Base-by-base conservation (phyloP, 2,329 filamentous ascomycete species). In the Seiridium unicorne region DNA sequence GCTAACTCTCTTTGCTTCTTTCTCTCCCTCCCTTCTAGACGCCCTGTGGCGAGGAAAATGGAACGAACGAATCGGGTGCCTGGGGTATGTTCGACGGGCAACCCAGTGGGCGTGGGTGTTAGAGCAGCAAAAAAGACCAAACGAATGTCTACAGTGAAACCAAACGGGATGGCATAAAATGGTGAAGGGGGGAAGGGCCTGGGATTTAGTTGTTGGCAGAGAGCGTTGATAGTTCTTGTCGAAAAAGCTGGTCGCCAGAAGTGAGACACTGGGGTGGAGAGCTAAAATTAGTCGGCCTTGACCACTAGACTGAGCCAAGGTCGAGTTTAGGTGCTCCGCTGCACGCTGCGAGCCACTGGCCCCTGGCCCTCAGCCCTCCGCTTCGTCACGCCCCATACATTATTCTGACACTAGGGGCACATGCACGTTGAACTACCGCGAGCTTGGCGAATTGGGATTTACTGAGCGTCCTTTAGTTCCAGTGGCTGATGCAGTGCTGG, bases 261-360 rank as follows among this genome's bases (percentile, higher is more conserved):
- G 31, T 53, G 49, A 48, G 46, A 48, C 46, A 32, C 18, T 26
- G 49, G 49, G 36, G 49, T 53, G 35, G 32, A 35, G 4, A n/a
- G 49, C 49, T 53, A 53, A 53, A 53, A 53, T 51, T 51, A 51
- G 47, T 26, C n/a, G 47, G 47, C 47, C 32, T 51, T 7, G 13
- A 51, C n/a, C 47, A 4, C 31, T 26, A 34, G 32, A 26, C 47
- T 44, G 18, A 18, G 10, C 42, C 13, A 13, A 18, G 13, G 18
- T 44, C 11, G 13, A 11, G 42, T 44, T 11, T 44, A 44, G 42
- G 11, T 18, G 42, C 18, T 44, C 13, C 42, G 42, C 18, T 44
- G 42, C 18, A 13, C 11, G 18, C 42, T 11, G 18, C 13, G 13
- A 44, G 11, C 13, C 5, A 44, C 42, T 5, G 42, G 3, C 10